Evolutionary conservation across 805 yeast genomes (phyloP).

Genomic region (Kodamaea kaohsiungensis): DNA sequence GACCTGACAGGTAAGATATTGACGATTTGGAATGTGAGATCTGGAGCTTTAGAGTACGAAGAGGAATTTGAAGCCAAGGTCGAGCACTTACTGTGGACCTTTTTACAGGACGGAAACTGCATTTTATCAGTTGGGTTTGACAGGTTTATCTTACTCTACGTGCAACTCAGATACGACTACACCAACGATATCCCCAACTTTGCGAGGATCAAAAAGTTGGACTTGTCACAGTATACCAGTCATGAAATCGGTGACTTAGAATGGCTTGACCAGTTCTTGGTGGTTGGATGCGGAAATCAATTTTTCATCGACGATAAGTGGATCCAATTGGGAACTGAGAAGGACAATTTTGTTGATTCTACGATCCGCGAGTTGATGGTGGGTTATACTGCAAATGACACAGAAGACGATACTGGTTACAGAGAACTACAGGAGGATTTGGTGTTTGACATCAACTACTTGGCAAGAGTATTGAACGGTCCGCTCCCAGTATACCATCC

Average conservation of each 20-base stretch:
- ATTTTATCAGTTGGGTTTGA: constrained; percentile 80
- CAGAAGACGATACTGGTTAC: constrained; percentile 19
- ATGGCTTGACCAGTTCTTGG: constrained; percentile 81
- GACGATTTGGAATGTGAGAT: constrained; percentile 77
- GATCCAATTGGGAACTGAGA: constrained; percentile 24
- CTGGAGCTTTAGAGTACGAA: constrained; percentile 65
- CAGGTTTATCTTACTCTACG: constrained; percentile 61
- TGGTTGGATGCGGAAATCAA: constrained; percentile 88
- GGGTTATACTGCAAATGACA: constrained; percentile 23
- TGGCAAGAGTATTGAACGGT: constrained; percentile 81
- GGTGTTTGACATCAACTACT: constrained; percentile 55
- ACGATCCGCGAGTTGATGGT: constrained; percentile 45
- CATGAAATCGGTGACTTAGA: constrained; percentile 86
- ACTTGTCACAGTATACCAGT: constrained; percentile 67
- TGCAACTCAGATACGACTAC: constrained; percentile 86
- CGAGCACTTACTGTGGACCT: constrained; percentile 20
- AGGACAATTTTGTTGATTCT: constrained; percentile 47
- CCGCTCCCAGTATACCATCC: constrained; percentile 92
- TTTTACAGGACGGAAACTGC: constrained; percentile 46
- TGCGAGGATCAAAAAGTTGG: constrained; percentile 71
- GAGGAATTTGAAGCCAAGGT: constrained; percentile 35
- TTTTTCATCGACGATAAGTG: constrained; percentile 76
- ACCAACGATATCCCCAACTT: constrained; percentile 79
- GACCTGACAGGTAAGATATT: constrained; percentile 51
- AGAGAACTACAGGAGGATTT: constrained; percentile 13